Evolutionary conservation across 1,139 yeast species (phyloP), one percentile per base, ranked within the genome.

Genomic region (Williopsis jadinii): DNA sequence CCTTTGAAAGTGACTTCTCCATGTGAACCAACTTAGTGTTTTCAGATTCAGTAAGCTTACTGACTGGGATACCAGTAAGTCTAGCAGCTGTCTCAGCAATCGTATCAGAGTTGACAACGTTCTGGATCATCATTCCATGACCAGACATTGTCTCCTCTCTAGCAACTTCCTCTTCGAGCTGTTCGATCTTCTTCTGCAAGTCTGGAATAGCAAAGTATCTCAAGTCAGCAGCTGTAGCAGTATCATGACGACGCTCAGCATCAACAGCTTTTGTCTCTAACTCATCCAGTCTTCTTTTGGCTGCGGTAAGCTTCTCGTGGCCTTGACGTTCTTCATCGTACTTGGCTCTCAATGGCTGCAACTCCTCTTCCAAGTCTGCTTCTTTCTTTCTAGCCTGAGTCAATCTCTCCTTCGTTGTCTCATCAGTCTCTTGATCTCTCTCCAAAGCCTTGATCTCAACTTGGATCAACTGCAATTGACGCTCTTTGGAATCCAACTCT

Each of bases 61-160:
- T 77, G n/a, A 92, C 97, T n/a, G 98, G 98, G 48, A 92, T 90
- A 60, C 98, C 98, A 11, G 98, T 92, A 54, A 94, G 73, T 60
- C 95, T 77, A 3, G 98, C 97, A 28, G 97, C 97, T 28, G 97
- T 92, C 64, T 92, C 97, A 28, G 97, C 86, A 54, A 92, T 94
- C 53, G 88, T 90, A 46, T 92, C 97, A 15, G 94, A 70, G 43
- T 92, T 92, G 43, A 92, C 99, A 42, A 87, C 92, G 60, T 92
- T 95, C 55, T 78, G 84, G 47, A 87, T 75, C 73, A 92, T 68
- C 14, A 81, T 68, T 43, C 80, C 80, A 34, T 77, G 62, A 35
- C 78, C 79, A 8, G 80, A 75, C 43, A 75, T 72, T 47, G 76
- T 80, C 50, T 77, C 83, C 59, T 84, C 87, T 57, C 84, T 90